phyloP scores from a whole-genome alignment of 2,329 filamentous ascomycete species.

The Aphanoascus verrucosus region DNA sequence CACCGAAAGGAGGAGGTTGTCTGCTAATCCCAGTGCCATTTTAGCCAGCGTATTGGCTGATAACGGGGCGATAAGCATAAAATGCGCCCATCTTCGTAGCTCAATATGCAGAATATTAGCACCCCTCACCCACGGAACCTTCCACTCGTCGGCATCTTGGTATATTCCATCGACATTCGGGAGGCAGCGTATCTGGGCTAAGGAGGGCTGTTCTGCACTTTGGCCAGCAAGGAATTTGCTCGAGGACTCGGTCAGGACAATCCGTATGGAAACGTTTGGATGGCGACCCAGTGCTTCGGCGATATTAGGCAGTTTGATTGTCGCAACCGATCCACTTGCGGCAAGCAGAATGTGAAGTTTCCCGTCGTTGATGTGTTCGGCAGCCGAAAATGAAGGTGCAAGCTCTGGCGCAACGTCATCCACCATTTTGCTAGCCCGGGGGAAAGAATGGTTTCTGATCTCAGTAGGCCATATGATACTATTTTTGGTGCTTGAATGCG shows the following conservation, averaged over 20 bases:
- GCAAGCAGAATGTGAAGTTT: conserved; percentile 41
- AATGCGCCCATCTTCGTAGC: conserved; percentile 67
- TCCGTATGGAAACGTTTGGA: conserved; percentile 61
- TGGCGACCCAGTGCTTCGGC: conserved; percentile 35
- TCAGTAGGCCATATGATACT: too few species aligned
- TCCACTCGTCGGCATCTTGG: conserved; percentile 78
- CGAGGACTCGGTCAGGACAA: conserved; percentile 67
- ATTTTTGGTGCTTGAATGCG: too few species aligned
- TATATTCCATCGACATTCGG: conserved; percentile 73
- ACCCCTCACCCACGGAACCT: conserved; percentile 62
- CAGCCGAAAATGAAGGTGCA: conserved; percentile 7
- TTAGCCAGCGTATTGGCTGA: conserved; percentile 81
- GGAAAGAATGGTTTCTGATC: background rate
- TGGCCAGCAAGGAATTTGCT: conserved; percentile 67
- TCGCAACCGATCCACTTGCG: conserved; percentile 67
- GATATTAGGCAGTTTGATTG: conserved; percentile 69
- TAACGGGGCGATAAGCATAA: conserved; percentile 70
- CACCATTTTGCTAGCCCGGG: background rate
- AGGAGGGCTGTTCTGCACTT: conserved; percentile 61
- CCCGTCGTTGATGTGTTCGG: conserved; percentile 13
- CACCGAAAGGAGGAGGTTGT: conserved; percentile 62
- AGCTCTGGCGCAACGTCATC: conserved; percentile 3
- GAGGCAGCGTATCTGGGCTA: conserved; percentile 48
- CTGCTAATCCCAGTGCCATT: conserved; percentile 64
- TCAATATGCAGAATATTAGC: conserved; percentile 85